Evolutionary conservation across 2,329 filamentous ascomycete species (phyloP).

Genomic region (Fusarium albosuccineum): DNA sequence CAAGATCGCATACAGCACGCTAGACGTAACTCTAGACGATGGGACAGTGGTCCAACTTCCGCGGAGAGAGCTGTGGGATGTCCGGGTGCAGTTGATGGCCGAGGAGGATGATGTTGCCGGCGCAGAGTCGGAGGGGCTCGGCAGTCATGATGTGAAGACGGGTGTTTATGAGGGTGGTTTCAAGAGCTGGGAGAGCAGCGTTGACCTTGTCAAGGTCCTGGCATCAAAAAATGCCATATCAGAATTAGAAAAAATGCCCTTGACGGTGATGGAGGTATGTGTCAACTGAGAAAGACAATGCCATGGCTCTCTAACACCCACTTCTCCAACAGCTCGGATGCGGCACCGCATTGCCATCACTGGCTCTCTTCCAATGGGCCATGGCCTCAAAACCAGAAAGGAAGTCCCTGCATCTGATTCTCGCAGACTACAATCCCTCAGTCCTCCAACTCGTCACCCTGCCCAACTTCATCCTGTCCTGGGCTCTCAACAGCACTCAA

Average conservation of each 20-base stretch:
- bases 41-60: constrained; percentile 69
- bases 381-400: constrained; percentile 38
- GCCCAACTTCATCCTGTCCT: constrained; percentile 81
- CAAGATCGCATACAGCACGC: constrained; percentile 76
- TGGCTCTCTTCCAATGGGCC: constrained; percentile 77
- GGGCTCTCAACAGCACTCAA: constrained; percentile 64
- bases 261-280: constrained; percentile 68
- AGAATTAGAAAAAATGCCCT: constrained; percentile 50
- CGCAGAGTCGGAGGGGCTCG: constrained; percentile 62
- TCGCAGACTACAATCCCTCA: constrained; percentile 84
- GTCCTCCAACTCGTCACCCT: constrained; percentile 84
- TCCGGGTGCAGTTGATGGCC: constrained; percentile 84
- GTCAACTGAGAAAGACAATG: not conserved
- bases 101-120: constrained; percentile 66
- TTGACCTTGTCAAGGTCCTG: constrained; percentile 81
- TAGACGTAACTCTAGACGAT: constrained; percentile 71
- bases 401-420: constrained; percentile 67
- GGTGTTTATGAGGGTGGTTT: constrained; percentile 90
- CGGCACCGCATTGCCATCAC: constrained; percentile 79
- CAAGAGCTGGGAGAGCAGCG: constrained; percentile 90
- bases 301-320: constrained; percentile 29
- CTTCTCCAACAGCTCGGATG: constrained; percentile 73
- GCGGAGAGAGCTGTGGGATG: constrained; percentile 84
- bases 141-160: constrained; percentile 80
- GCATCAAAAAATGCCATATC: constrained; percentile 56